Conservation (phyloP, 2,329 filamentous ascomycete species). For the Arthrocladium fulminans region DNA sequence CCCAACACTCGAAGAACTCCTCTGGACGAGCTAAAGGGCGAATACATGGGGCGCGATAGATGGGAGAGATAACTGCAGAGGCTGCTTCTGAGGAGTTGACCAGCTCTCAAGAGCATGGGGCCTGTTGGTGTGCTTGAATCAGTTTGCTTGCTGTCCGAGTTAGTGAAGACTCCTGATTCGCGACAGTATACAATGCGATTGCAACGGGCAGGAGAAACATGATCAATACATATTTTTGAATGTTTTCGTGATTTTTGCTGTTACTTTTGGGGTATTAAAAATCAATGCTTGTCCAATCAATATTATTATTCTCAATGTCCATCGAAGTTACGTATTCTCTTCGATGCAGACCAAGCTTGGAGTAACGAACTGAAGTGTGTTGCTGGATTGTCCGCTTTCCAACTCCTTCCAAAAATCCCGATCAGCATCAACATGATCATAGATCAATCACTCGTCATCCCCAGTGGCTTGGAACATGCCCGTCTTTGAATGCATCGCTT, state of each 20-base stretch:
- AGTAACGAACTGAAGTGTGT: conserved; percentile 9
- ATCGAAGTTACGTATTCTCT: not conserved
- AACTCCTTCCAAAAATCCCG: not conserved
- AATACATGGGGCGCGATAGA: too few relatives aligned
- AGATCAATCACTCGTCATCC: not conserved
- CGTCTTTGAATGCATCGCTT: not conserved
- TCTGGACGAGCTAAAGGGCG: too few relatives aligned
- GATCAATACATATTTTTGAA: not conserved
- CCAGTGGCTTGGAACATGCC: not conserved
- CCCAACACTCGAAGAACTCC: too few relatives aligned
- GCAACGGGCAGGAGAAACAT: not conserved
- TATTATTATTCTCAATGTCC: not conserved
- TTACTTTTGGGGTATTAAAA: not conserved
- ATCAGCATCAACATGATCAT: conserved; percentile 8
- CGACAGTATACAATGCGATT: too few relatives aligned
- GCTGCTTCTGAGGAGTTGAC: too few relatives aligned
- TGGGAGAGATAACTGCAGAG: too few relatives aligned
- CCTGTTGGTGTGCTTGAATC: too few relatives aligned
- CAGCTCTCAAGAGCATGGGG: too few relatives aligned
- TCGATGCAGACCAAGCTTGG: not conserved
- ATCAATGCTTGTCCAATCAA: not conserved
- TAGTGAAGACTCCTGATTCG: too few relatives aligned
- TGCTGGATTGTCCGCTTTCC: conserved; percentile 1
- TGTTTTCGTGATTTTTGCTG: not conserved
- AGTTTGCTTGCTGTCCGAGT: too few relatives aligned